These are phyloP conservation scores for Naganishia albida DNA, from an alignment of 1,284 basidiomycete genomes.

Conservation along the genomic window DNA sequence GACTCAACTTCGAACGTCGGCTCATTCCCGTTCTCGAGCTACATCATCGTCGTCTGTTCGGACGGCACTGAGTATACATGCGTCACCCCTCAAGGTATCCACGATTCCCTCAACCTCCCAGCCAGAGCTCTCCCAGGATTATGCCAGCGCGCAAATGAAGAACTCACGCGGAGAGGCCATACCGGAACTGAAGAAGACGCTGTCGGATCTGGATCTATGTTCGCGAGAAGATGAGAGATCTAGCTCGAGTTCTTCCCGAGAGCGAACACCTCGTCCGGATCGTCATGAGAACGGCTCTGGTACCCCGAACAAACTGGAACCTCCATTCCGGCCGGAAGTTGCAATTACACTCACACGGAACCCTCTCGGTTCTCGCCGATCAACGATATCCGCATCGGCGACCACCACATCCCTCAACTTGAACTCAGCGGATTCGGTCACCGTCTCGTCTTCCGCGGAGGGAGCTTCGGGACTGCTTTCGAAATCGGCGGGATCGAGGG, in stretches of 20 bases:
- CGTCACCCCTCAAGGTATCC: constrained; percentile 21
- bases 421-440: constrained; percentile 11
- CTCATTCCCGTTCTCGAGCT: constrained; percentile 12
- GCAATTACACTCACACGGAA: neutral
- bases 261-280: neutral
- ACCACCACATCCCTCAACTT: constrained; percentile 19
- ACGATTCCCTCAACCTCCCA: constrained; percentile 4
- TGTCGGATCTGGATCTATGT: constrained; percentile 1
- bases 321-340: neutral
- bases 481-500: neutral
- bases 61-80: neutral
- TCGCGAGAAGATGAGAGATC: neutral
- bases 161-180: neutral
- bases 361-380: constrained; percentile 17
- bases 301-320: no score
- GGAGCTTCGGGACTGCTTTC: neutral
- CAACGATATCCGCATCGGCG: constrained; percentile 20
- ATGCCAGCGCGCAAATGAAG: constrained; percentile 6
- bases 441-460: neutral
- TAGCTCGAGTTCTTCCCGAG: neutral
- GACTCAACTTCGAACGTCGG: neutral
- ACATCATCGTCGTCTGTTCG: constrained; percentile 16
- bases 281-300: no score
- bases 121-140: constrained; percentile 12
- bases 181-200: constrained; percentile 11